Percentiles rank a stretch among this genome's conserved stretches.
phyloP scores from a whole-genome alignment of 495 filamentous ascomycete genomes.

The Penicillium flavigenum region DNA sequence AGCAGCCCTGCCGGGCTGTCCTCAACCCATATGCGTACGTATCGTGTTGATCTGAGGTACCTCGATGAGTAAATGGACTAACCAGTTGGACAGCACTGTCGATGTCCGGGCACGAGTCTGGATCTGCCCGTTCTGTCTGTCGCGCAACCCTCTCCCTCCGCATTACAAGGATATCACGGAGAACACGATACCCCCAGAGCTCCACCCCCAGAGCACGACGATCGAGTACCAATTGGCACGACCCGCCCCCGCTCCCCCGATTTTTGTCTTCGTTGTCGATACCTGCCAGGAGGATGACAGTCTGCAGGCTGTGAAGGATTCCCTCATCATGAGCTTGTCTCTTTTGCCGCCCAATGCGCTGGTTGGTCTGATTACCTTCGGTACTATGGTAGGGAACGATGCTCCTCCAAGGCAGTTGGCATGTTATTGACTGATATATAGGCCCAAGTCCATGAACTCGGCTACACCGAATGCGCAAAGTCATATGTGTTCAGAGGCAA shows the following conservation, averaged over 20 bases:
- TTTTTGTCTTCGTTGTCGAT: conserved; percentile 97
- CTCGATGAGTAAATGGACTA: conserved; percentile 18
- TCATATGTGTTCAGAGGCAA: conserved; percentile 99
- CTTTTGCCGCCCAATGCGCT: conserved; percentile 89
- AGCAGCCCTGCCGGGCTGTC: conserved; percentile 91
- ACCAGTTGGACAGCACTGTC: conserved; percentile 67
- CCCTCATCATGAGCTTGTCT: conserved; percentile 94
- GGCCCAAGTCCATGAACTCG: conserved; percentile 97
- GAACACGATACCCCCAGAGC: conserved; percentile 90
- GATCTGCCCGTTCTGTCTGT: conserved; percentile 98
- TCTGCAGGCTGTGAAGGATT: conserved; percentile 91
- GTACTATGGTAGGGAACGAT: conserved; percentile 76
- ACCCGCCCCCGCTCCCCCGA: conserved; percentile 89
- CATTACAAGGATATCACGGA: conserved; percentile 99
- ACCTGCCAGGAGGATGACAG: conserved; percentile 99
- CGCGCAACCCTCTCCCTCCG: conserved; percentile 88
- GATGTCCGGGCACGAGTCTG: conserved; percentile 92
- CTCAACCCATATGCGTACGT: conserved; percentile 93
- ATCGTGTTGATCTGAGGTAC: conserved; percentile 7
- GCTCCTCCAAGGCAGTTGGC: background rate
- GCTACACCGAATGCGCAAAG: conserved; percentile 97
- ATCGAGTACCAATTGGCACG: conserved; percentile 96
- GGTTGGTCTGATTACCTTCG: conserved; percentile 93
- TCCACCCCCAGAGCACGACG: conserved; percentile 90
- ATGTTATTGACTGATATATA: conserved; percentile 38